Evolutionary conservation across 495 filamentous ascomycete species (phyloP).

Genomic region (Aspergillus conjunctus): DNA sequence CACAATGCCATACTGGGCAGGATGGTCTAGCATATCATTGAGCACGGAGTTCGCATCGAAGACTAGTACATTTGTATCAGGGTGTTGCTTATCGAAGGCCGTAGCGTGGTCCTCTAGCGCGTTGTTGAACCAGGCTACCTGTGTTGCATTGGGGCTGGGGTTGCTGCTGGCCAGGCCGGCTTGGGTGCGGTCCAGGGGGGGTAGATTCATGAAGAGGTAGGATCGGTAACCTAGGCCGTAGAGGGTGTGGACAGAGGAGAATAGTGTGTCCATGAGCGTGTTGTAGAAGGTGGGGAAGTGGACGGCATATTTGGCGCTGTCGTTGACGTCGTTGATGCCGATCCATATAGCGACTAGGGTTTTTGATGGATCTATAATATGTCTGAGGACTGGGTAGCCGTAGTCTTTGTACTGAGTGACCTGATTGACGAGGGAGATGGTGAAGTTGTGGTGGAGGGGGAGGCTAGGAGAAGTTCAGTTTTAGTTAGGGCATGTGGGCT

Average conservation of each 20-base stretch:
- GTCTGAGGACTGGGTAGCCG: constrained; percentile 31
- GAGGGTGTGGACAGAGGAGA: constrained; percentile 40
- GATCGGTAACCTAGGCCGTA: constrained; percentile 47
- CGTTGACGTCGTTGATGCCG: constrained; percentile 49
- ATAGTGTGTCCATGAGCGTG: constrained; percentile 39
- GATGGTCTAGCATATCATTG: constrained; percentile 46
- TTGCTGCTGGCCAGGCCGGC: constrained; percentile 32
- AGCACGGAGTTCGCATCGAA: constrained; percentile 50
- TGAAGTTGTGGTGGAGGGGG: constrained; percentile 53
- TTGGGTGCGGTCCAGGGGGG: constrained; percentile 51
- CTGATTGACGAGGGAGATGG: constrained; percentile 47
- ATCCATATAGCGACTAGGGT: constrained; percentile 48
- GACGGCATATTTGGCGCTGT: constrained; percentile 42
- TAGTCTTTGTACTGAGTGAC: constrained; percentile 39
- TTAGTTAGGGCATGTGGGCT: neutral
- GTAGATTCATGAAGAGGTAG: constrained; percentile 55
- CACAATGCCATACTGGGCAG: constrained; percentile 44
- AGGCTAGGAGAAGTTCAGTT: constrained; percentile 26
- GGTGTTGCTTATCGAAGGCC: constrained; percentile 25
- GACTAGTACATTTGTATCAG: constrained; percentile 39
- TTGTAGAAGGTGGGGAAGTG: constrained; percentile 45
- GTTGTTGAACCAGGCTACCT: constrained; percentile 45
- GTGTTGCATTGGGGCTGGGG: constrained; percentile 49
- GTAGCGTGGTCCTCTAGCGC: constrained; percentile 33
- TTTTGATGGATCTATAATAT: constrained; percentile 24